These are phyloP conservation scores for Rhizophlyctis rosea DNA, from an alignment of 192 early-diverging fungal species.

Conservation along the genomic window DNA sequence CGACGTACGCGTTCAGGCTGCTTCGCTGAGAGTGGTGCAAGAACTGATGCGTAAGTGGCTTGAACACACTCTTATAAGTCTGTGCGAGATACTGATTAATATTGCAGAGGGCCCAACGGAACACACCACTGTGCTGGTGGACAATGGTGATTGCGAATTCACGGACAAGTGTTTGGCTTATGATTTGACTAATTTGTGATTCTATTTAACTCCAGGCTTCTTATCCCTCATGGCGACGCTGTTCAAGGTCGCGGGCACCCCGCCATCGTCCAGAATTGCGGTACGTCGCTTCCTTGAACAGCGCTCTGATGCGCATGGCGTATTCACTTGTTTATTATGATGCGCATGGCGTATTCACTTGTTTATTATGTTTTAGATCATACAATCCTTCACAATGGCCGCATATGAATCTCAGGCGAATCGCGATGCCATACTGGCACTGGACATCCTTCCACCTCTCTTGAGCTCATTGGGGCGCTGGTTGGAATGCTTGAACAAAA, in stretches of 20 bases:
- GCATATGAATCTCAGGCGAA: not conserved
- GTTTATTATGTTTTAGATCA: not conserved
- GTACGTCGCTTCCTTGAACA: no score
- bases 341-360: no score
- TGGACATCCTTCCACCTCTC: not conserved
- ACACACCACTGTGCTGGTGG: not conserved
- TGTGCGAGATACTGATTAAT: not conserved
- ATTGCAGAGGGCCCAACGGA: not conserved
- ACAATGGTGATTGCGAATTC: no score
- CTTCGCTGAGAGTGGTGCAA: not conserved
- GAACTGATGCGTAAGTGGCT: not conserved
- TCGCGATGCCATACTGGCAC: not conserved
- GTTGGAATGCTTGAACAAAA: not conserved
- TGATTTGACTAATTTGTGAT: no score
- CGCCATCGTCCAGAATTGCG: no score
- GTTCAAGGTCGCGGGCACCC: not conserved
- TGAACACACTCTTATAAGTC: not conserved
- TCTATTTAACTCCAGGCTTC: no score
- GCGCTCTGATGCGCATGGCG: no score
- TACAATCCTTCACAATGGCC: not conserved
- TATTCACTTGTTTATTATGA: no score
- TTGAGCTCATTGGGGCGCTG: not conserved
- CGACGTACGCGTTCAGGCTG: not conserved
- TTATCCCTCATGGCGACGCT: not conserved
- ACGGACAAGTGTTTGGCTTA: no score